Conservation (phyloP, 2,329 filamentous ascomycete genomes). For the Apiospora pterosperma region DNA sequence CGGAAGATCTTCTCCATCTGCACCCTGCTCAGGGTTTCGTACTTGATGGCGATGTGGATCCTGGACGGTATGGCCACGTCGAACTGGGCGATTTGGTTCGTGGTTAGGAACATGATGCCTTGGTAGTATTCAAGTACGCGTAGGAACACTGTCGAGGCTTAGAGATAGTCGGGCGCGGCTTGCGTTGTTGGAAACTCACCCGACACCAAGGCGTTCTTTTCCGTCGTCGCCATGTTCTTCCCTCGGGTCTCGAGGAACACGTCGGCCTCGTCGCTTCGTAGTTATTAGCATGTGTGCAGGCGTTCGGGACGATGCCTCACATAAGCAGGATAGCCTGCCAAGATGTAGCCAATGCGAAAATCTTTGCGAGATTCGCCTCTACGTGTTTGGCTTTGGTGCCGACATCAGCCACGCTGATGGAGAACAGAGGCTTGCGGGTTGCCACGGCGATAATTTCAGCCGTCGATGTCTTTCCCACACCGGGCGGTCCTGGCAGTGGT, state of each 20-base stretch:
- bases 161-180: background rate
- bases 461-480: constrained; percentile 37
- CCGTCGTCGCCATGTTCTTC: constrained; percentile 5
- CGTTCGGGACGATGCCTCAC: background rate
- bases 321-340: constrained; percentile 35
- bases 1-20: constrained; percentile 20
- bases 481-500: constrained; percentile 20
- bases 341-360: constrained; percentile 36
- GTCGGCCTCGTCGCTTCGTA: constrained; percentile 22
- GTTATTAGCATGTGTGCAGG: too few relatives aligned
- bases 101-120: constrained; percentile 19
- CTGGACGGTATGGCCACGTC: constrained; percentile 22
- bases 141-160: background rate
- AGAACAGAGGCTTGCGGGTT: constrained; percentile 28
- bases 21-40: constrained; percentile 12
- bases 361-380: constrained; percentile 16
- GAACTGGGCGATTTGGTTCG: constrained; percentile 16
- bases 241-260: constrained; percentile 31
- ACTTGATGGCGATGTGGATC: constrained; percentile 17
- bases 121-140: constrained; percentile 13
- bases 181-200: background rate
- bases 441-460: constrained; percentile 34
- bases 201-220: constrained; percentile 10
- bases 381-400: constrained; percentile 20
- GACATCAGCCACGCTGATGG: constrained; percentile 25